A percentile compares a stretch with the other conserved stretches of the same genome.
Evolutionary conservation across 139 green algal genomes (phyloP).

Genomic region (Micractinium conductrix): DNA sequence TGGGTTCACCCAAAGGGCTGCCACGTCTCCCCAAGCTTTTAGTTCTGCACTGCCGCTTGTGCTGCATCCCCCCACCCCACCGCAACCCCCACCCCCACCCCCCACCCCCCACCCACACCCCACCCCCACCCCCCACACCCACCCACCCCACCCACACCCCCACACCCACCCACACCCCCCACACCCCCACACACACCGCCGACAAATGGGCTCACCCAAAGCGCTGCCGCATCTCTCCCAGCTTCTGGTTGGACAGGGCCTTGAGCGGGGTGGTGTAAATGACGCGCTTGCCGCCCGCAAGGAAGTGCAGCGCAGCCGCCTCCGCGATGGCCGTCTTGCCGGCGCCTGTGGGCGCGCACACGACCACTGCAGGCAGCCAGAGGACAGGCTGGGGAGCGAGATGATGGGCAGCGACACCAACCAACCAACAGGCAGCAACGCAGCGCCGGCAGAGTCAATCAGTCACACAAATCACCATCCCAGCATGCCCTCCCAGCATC

Average conservation of each 20-base stretch:
- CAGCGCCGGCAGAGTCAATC: too few species aligned
- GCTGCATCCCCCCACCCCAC: not conserved
- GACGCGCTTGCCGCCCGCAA: conserved; percentile 81
- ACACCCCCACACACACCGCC: too few species aligned
- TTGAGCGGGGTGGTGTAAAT: conserved; percentile 95
- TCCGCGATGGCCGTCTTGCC: conserved; percentile 98
- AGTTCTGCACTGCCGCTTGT: conserved; percentile 76
- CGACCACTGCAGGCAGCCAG: conserved; percentile 73
- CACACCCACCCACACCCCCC: too few species aligned
- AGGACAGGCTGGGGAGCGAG: not conserved
- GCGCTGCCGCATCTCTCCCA: conserved; percentile 78
- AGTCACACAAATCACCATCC: too few species aligned
- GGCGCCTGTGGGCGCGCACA: conserved; percentile 94
- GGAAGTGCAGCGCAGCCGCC: conserved; percentile 75
- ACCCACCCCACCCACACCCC: too few species aligned
- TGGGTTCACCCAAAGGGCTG: conserved; percentile 76
- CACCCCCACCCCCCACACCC: too few species aligned
- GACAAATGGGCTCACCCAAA: conserved; percentile 72
- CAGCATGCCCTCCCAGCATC: too few species aligned
- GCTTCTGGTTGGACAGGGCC: conserved; percentile 94
- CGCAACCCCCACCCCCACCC: too few species aligned
- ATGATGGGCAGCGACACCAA: too few species aligned
- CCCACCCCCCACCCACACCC: too few species aligned
- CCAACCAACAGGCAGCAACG: too few species aligned
- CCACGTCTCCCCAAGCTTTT: conserved; percentile 87